phyloP scores from a whole-genome alignment of 1,139 yeast species.

The Arxiozyma heterogenica region DNA sequence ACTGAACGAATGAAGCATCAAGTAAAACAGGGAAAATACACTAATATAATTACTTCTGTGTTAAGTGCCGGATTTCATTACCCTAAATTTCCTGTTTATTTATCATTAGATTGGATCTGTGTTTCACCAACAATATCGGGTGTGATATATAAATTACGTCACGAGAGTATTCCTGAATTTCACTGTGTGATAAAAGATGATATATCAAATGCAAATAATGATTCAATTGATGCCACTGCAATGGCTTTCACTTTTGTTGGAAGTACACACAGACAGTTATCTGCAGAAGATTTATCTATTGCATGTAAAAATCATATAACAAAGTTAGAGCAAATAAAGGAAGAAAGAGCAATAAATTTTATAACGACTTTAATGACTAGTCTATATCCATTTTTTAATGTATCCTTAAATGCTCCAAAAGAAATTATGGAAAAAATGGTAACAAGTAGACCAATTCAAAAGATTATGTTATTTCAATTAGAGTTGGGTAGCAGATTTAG shows the following conservation, averaged over 20 bases:
- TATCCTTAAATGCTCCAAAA: conserved; percentile 29
- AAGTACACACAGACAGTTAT: conserved; percentile 28
- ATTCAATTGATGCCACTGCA: conserved; percentile 25
- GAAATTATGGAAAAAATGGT: conserved; percentile 31
- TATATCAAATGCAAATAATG: conserved; percentile 14
- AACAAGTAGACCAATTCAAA: conserved; percentile 31
- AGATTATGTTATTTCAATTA: conserved; percentile 27
- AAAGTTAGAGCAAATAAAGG: conserved; percentile 17
- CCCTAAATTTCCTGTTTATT: conserved; percentile 17
- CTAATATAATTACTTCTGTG: conserved; percentile 25
- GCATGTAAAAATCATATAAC: conserved; percentile 28
- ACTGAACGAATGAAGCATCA: conserved; percentile 19
- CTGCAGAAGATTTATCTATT: conserved; percentile 30
- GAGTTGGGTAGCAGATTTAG: conserved; percentile 27
- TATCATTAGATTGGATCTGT: conserved; percentile 25
- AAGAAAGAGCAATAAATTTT: conserved; percentile 23
- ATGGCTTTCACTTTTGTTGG: conserved; percentile 31
- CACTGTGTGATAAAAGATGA: conserved; percentile 14
- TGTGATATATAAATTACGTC: conserved; percentile 19
- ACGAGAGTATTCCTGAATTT: conserved; percentile 17
- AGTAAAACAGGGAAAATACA: conserved; percentile 19
- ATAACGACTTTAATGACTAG: conserved; percentile 24
- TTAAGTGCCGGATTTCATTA: conserved; percentile 25
- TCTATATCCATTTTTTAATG: conserved; percentile 28
- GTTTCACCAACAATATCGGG: conserved; percentile 30